phyloP scores from a whole-genome alignment of 192 early-diverging fungal species.

The Coemansia aciculifera region DNA sequence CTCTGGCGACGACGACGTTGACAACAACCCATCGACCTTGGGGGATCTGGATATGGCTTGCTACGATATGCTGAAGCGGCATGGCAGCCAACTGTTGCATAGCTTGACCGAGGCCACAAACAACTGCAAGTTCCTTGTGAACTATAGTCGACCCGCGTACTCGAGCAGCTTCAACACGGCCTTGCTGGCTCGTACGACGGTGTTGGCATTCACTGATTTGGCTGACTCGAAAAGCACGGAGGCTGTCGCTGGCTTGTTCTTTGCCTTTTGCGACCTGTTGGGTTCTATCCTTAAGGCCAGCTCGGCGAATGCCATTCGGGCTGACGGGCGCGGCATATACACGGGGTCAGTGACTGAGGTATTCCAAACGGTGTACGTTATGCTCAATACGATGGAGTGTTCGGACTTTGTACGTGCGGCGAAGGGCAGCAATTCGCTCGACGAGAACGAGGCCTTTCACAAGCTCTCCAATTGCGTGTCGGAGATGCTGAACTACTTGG shows the following conservation, averaged over 20 bases:
- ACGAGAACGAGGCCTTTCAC: slow-evolving; percentile 44
- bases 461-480: slow-evolving; percentile 40
- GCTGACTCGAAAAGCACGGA: slow-evolving; percentile 16
- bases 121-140: slow-evolving; percentile 45
- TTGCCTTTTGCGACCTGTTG: slow-evolving; percentile 41
- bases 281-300: slow-evolving; percentile 40
- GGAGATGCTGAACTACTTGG: slow-evolving; percentile 44
- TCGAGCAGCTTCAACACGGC: slow-evolving; percentile 35
- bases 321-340: slow-evolving; percentile 24
- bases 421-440: slow-evolving; percentile 23
- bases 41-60: slow-evolving; percentile 39
- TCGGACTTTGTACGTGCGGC: slow-evolving; percentile 35
- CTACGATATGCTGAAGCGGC: slow-evolving; percentile 37
- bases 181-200: slow-evolving; percentile 25
- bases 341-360: slow-evolving; percentile 20
- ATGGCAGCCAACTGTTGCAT: slow-evolving; percentile 24
- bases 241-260: slow-evolving; percentile 42
- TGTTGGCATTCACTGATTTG: slow-evolving; percentile 24
- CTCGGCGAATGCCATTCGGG: slow-evolving; percentile 8
- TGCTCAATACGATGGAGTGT: slow-evolving; percentile 50
- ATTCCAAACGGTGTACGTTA: slow-evolving; percentile 40
- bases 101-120: slow-evolving; percentile 26
- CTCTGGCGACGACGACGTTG: slow-evolving; percentile 6
- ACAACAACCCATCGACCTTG: not conserved
- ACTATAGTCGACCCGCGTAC: slow-evolving; percentile 35